A percentile compares a stretch with the other conserved stretches of the same genome.
Conservation (phyloP, 495 filamentous ascomycete species). For the Neurospora hispaniola region DNA sequence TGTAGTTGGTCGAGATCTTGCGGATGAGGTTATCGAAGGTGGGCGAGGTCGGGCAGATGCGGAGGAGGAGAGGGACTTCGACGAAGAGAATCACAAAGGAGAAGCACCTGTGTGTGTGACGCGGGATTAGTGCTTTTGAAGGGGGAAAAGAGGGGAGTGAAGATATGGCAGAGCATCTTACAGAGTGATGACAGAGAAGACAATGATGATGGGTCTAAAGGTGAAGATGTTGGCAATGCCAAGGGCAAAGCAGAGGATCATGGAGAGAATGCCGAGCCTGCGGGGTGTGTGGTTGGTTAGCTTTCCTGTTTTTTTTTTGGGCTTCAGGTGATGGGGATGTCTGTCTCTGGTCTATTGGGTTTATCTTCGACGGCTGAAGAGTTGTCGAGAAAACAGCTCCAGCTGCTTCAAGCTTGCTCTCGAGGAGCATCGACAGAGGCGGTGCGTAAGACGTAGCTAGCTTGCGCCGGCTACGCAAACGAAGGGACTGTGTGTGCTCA, state of each 20-base stretch:
- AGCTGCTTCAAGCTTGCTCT: neutral
- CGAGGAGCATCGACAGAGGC: neutral
- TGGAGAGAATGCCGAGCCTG: conserved; percentile 90
- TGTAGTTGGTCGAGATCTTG: conserved; percentile 87
- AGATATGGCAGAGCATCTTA: conserved; percentile 25
- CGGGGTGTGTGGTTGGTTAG: conserved; percentile 23
- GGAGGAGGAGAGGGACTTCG: conserved; percentile 89
- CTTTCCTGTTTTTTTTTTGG: neutral
- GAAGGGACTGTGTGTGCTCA: conserved; percentile 39
- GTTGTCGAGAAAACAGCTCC: neutral
- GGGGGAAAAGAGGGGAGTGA: no score
- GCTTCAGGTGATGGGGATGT: neutral
- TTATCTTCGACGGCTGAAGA: neutral
- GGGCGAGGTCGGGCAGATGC: conserved; percentile 92
- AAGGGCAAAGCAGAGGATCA: conserved; percentile 89
- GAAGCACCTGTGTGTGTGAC: conserved; percentile 51
- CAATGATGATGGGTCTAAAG: conserved; percentile 51
- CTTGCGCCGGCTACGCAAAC: neutral
- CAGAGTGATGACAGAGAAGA: conserved; percentile 81
- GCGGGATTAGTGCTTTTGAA: neutral
- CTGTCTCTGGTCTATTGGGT: neutral
- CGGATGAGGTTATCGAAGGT: conserved; percentile 87
- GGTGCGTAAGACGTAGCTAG: neutral
- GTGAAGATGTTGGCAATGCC: conserved; percentile 87
- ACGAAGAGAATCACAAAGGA: conserved; percentile 88